Evolutionary conservation across 139 green algal species (phyloP).

Genomic region (Tetraselmis chui): DNA sequence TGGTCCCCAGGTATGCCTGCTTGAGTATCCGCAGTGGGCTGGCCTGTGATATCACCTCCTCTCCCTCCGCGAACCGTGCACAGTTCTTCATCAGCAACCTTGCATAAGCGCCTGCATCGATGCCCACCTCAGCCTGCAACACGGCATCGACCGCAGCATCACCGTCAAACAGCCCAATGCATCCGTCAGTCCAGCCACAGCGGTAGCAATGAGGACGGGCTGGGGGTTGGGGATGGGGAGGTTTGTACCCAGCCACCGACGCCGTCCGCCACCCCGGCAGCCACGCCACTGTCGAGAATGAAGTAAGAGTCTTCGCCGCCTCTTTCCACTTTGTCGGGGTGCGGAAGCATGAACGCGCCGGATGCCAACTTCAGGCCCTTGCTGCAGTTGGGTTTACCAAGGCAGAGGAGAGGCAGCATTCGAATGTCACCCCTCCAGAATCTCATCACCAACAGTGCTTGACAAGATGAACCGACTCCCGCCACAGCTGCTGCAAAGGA

Average conservation of each 20-base stretch:
- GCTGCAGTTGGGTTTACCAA: neutral
- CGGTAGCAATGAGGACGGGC: neutral
- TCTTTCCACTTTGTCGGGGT: constrained; percentile 70
- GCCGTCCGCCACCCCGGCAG: constrained; percentile 76
- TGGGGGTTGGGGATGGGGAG: neutral
- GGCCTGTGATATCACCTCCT: constrained; percentile 5
- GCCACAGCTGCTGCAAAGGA: no score
- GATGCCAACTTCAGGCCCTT: constrained; percentile 32
- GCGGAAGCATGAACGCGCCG: constrained; percentile 67
- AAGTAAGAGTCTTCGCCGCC: constrained; percentile 84
- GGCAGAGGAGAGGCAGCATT: no score
- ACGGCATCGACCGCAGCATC: neutral
- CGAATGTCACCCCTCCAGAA: no score
- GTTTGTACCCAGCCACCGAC: constrained; percentile 75
- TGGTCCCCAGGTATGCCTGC: constrained; percentile 34
- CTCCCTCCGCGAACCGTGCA: constrained; percentile 33
- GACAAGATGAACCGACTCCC: no score
- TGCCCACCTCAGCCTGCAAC: constrained; percentile 48
- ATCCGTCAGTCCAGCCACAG: neutral
- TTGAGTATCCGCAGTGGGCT: constrained; percentile 33
- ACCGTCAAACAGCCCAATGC: neutral
- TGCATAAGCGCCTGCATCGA: constrained; percentile 79
- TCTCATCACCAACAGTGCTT: no score
- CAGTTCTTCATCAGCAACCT: constrained; percentile 67
- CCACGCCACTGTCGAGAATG: constrained; percentile 40